Evolutionary conservation across 306 rosid species (phyloP).

Genomic region (Lathyrus aphaca): DNA sequence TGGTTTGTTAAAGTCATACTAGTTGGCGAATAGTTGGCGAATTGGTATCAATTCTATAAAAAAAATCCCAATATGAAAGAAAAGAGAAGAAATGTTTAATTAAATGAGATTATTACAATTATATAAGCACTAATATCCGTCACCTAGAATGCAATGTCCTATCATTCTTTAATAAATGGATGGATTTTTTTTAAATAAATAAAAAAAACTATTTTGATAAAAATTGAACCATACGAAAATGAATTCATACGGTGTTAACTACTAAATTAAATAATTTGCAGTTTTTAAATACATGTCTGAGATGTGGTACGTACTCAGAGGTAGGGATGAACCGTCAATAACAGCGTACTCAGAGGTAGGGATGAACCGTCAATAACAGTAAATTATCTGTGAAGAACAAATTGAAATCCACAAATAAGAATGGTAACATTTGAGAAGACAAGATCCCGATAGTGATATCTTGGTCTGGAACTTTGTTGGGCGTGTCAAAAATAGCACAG

Average conservation of each 20-base stretch:
- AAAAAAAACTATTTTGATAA: background rate
- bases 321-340: background rate
- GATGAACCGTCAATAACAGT: background rate
- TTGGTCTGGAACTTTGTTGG: conserved; percentile 38
- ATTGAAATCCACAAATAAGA: conserved; percentile 31
- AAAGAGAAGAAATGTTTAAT: no score
- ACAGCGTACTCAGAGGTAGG: background rate
- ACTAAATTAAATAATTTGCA: background rate
- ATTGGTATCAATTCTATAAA: no score
- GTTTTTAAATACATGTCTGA: background rate
- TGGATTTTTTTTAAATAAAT: no score
- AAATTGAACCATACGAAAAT: background rate
- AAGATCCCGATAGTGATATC: conserved; percentile 51
- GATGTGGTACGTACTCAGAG: background rate
- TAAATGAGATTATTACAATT: no score
- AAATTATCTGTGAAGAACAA: conserved; percentile 12
- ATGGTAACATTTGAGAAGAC: conserved; percentile 34
- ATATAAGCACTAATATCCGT: no score
- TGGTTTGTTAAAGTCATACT: no score
- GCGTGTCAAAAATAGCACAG: conserved; percentile 19
- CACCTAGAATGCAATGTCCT: no score
- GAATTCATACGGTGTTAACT: no score
- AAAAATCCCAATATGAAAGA: no score
- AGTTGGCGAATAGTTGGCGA: no score
- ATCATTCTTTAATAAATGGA: no score